phyloP scores from a whole-genome alignment of 306 rosid species.

The Citrullus amarus region DNA sequence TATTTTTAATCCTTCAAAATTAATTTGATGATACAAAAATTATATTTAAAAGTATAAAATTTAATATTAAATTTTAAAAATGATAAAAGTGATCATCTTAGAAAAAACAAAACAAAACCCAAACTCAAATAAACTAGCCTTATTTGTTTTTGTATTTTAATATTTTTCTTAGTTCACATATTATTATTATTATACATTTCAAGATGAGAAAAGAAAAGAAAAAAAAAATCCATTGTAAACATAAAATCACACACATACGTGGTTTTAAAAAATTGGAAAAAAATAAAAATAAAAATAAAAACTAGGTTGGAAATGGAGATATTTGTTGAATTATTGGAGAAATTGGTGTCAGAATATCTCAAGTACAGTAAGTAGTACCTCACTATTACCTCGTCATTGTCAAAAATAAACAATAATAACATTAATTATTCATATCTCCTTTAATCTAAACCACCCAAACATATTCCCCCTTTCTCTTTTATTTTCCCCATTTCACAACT shows the following conservation, averaged over 20 bases:
- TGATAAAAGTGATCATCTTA: no score
- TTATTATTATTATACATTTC: no score
- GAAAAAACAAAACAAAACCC: no score
- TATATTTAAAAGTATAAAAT: no score
- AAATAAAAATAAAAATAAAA: not conserved
- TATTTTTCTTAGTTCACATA: no score
- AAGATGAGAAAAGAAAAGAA: no score
- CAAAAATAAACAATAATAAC: not conserved
- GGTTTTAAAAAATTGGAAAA: not conserved
- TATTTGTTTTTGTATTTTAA: no score
- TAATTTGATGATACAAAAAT: no score
- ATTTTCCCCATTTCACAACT: not conserved
- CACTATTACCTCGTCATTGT: slow-evolving; percentile 5
- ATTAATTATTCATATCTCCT: not conserved
- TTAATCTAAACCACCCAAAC: not conserved
- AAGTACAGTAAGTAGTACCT: slow-evolving; percentile 4
- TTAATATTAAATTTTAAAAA: no score
- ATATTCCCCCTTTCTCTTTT: no score
- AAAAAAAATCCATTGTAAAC: not conserved
- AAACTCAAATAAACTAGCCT: no score
- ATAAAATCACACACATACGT: not conserved
- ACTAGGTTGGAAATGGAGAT: not conserved
- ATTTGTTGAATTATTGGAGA: not conserved
- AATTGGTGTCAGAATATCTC: slow-evolving; percentile 4
- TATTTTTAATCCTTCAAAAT: no score